Conservation (phyloP, 2,329 filamentous ascomycete species). For the Hysterium pulicare region DNA sequence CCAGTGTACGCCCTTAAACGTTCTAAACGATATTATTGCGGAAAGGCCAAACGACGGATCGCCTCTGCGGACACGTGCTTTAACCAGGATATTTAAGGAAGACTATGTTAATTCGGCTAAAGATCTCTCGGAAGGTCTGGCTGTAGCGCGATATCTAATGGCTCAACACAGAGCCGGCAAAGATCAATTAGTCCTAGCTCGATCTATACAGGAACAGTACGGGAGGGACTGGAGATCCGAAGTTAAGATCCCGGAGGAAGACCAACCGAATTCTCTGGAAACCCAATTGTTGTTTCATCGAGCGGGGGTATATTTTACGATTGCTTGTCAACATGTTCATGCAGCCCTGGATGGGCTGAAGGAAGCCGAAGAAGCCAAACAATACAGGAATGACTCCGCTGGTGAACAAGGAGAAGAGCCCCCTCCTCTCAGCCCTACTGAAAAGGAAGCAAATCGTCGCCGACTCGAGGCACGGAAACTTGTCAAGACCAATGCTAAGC, state of each 20-base stretch:
- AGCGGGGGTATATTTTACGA: conserved; percentile 66
- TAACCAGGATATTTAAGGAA: conserved; percentile 71
- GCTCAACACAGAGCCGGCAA: conserved; percentile 51
- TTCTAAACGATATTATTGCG: conserved; percentile 65
- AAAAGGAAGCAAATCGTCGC: conserved; percentile 45
- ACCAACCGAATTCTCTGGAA: conserved; percentile 73
- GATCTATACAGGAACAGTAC: conserved; percentile 38
- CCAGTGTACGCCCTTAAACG: conserved; percentile 65
- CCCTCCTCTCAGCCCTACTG: conserved; percentile 40
- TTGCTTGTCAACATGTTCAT: conserved; percentile 65
- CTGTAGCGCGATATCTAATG: conserved; percentile 51
- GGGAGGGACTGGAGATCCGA: conserved; percentile 49
- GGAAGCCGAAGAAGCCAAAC: conserved; percentile 36
- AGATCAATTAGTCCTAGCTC: conserved; percentile 53
- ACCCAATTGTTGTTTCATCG: conserved; percentile 74
- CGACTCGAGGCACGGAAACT: conserved; percentile 62
- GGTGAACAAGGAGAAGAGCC: conserved; percentile 24
- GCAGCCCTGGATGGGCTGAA: conserved; percentile 51
- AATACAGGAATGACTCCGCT: conserved; percentile 16
- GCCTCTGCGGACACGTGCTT: conserved; percentile 68
- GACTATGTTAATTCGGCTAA: conserved; percentile 66
- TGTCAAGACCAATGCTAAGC: conserved; percentile 71
- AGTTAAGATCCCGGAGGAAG: conserved; percentile 54
- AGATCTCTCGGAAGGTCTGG: conserved; percentile 68
- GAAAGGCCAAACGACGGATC: conserved; percentile 63